Evolutionary conservation across 108 stramenopile genomes (phyloP), one percentile per base, ranked within the genome.

Genomic region (Aurantiochytrium sp.): DNA sequence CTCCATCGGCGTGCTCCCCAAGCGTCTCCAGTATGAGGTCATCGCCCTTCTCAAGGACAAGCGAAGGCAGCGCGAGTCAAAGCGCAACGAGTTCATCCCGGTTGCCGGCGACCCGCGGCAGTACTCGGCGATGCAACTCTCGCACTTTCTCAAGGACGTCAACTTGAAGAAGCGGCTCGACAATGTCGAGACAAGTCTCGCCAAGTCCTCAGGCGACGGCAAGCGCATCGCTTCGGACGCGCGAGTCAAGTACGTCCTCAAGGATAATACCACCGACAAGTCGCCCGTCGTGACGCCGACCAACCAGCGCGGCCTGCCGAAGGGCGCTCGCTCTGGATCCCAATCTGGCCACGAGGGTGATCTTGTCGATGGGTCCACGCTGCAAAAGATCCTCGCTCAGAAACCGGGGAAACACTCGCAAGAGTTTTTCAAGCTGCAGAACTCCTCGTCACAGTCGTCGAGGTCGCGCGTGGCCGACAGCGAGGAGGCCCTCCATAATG

Each of bases 21-120:
- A 93, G 24, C 88, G 88, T 4, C 55, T 93, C 53, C 94, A 97
- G 32, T 95, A 95, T 45, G 95, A 94, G 48, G 89, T 94, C 59
- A 90, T 97, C 73, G 97, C 96, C 87, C 85, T 91, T 21, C 94
- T 94, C 12, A 91, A 92, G 54, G 87, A 54, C 68, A 87, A 91
- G 42, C 92, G 92, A 27, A 87, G 93, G 15, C 96, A 97, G 55
- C 93, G 97, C 41, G 90, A 97, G 86, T 90, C 93, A 55, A 93
- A 93, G 55, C 95, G 98, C 3, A 88, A 92, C 30, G 96, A 96
- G 90, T 98, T 95, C 85, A 97, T 99, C 90, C 92, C 93, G 2
- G 97, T 96, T 2, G 97, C 98, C 3, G 95, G 94, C 45, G 90
- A 98, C 88, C 96, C 97, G 4, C 90, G 91, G 4, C 88, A 90